Evolutionary conservation across 164 flowering plant genomes (phyloP), one percentile per base, ranked within the genome.

Genomic region (Macadamia integrifolia): DNA sequence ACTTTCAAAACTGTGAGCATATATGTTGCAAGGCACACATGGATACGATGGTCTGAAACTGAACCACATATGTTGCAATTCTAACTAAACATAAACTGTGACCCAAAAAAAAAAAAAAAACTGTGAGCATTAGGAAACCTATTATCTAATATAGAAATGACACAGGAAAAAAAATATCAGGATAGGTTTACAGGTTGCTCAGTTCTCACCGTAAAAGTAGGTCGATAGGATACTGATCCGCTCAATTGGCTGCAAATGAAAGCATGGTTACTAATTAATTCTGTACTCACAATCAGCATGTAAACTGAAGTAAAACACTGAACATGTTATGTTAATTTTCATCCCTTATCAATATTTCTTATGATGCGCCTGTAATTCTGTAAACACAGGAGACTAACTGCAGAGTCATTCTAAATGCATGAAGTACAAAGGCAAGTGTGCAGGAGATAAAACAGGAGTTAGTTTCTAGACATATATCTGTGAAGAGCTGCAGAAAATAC

Each of bases 201-300:
- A 30, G 31, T 35, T 62, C 97, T 85, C 72, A 93, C 94, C 97
- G 74, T 91, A 93, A 64, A 78, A 93, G 77, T 93, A 93, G 59
- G 98, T 80, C 61, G 98, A 93, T 50, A 88, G 74, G 69, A 93
- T 91, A 31, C 89, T 86, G 79, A 91, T 85, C 67, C 98, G 88
- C 73, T 89, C 96, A 42, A 74, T 78, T 48, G 97, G 96, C 94
- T 93, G 96, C 29, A 76, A 83, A 74, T 57, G 44, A 61, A 70
- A 72, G 67, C 11, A 10, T 10, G 40, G 0, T 10, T 53, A 62
- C 50, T 23, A 55, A 17, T 13, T 2, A 42, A 64, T 65, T 71
- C 60, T 64, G 48, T 67, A 32, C 28, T 46, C 62, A 29, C 28
- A 35, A 35, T 2, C 58, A 59, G 18, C 15, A 44, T 46, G 23